These are phyloP conservation scores for Ustilago curta DNA, from an alignment of 1,284 basidiomycete genomes.

Conservation along the genomic window DNA sequence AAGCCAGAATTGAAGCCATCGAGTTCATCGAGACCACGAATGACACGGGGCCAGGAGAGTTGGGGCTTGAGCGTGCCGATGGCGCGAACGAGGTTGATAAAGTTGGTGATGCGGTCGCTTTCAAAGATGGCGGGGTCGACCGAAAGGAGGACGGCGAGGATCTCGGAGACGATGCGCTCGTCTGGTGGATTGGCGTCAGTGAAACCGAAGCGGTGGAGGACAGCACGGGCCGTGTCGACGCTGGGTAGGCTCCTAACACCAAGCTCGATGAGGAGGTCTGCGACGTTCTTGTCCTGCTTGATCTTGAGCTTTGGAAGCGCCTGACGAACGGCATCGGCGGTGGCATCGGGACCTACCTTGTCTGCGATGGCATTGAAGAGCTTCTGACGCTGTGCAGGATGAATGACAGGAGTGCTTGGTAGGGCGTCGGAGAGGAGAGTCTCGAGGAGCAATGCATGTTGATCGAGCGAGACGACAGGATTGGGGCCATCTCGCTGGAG, in stretches of 20 bases:
- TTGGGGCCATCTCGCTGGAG: constrained; percentile 75
- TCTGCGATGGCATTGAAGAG: constrained; percentile 64
- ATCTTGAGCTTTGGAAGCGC: constrained; percentile 62
- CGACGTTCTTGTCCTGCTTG: constrained; percentile 50
- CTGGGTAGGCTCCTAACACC: constrained; percentile 51
- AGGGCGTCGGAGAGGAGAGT: constrained; percentile 56
- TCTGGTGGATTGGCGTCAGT: constrained; percentile 46
- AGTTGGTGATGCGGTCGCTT: constrained; percentile 50
- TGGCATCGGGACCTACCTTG: constrained; percentile 63
- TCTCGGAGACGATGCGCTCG: constrained; percentile 55
- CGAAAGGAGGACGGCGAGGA: constrained; percentile 60
- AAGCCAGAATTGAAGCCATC: constrained; percentile 70
- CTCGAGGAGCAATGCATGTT: constrained; percentile 80
- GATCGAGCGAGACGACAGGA: constrained; percentile 79
- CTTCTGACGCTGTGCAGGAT: constrained; percentile 55
- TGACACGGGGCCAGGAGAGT: constrained; percentile 67
- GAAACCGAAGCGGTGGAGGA: constrained; percentile 57
- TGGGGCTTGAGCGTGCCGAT: constrained; percentile 31
- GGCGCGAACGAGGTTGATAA: constrained; percentile 44
- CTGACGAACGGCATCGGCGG: constrained; percentile 60
- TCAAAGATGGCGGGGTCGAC: constrained; percentile 44
- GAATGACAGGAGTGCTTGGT: constrained; percentile 49
- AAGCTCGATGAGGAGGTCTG: constrained; percentile 57
- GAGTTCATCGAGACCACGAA: constrained; percentile 70
- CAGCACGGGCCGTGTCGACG: constrained; percentile 51